phyloP scores from a whole-genome alignment of 805 yeast species.

The Metschnikowia gelsemii region DNA sequence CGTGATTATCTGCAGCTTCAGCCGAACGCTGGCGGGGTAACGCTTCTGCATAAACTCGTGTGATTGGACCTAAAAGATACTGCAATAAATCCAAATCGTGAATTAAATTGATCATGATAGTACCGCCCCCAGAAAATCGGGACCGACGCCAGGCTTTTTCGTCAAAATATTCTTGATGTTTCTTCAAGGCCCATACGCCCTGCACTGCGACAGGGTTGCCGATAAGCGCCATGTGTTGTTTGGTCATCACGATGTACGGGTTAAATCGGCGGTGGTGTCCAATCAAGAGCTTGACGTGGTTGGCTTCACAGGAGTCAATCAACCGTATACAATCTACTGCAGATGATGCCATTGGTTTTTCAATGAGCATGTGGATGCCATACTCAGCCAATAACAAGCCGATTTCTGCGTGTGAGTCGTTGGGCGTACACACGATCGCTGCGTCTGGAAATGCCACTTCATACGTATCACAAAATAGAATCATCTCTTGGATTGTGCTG shows the following conservation, averaged over 20 bases:
- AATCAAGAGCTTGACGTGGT: conserved; percentile 34
- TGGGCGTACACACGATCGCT: conserved; percentile 44
- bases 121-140: conserved; percentile 37
- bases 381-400: conserved; percentile 33
- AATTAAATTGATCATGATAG: conserved; percentile 40
- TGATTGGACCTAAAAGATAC: conserved; percentile 41
- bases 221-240: conserved; percentile 29
- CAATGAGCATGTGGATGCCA: conserved; percentile 40
- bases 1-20: conserved; percentile 23
- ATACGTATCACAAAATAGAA: conserved; percentile 19
- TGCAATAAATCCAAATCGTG: conserved; percentile 44
- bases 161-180: conserved; percentile 34
- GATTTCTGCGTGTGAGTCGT: conserved; percentile 39
- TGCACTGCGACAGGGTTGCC: conserved; percentile 40
- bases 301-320: conserved; percentile 26
- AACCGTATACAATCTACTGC: conserved; percentile 36
- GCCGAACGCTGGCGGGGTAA: conserved; percentile 31
- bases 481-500: conserved; percentile 21
- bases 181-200: conserved; percentile 42
- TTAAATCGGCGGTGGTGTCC: conserved; percentile 46
- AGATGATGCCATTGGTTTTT: conserved; percentile 39
- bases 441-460: conserved; percentile 34
- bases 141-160: conserved; percentile 42
- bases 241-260: conserved; percentile 41
- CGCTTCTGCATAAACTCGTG: conserved; percentile 39